These are phyloP conservation scores for Sugiyamaella neomexicana DNA, from an alignment of 1,139 yeast species.

Conservation along the genomic window DNA sequence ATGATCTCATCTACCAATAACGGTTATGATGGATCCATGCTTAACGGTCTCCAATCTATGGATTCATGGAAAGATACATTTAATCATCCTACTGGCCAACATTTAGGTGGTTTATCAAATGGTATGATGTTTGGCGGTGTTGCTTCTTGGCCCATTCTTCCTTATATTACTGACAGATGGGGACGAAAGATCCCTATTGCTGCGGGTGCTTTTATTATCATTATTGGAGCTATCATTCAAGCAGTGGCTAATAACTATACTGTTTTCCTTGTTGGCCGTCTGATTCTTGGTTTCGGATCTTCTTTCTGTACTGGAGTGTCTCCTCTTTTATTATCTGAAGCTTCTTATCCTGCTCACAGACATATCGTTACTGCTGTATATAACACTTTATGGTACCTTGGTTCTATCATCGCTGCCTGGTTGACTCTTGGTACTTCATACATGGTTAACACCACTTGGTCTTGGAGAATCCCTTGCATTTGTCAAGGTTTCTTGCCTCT, in stretches of 20 bases:
- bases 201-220: conserved; percentile 74
- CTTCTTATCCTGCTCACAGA: conserved; percentile 48
- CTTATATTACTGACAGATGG: conserved; percentile 58
- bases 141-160: conserved; percentile 63
- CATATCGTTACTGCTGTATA: conserved; percentile 48
- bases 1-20: conserved; percentile 50
- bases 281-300: conserved; percentile 92
- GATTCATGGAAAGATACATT: conserved; percentile 39
- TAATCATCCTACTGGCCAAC: conserved; percentile 46
- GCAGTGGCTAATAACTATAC: conserved; percentile 76
- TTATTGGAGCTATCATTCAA: conserved; percentile 82
- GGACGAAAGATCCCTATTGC: conserved; percentile 83
- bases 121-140: conserved; percentile 37
- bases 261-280: conserved; percentile 90
- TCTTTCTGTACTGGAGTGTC: conserved; percentile 57
- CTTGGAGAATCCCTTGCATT: conserved; percentile 49
- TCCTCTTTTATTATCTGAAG: conserved; percentile 38
- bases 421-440: conserved; percentile 49
- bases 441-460: conserved; percentile 37
- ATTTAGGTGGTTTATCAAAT: conserved; percentile 39
- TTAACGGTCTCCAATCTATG: conserved; percentile 53
- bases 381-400: conserved; percentile 55
- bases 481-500: conserved; percentile 46
- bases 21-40: conserved; percentile 55
- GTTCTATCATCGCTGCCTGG: conserved; percentile 58